These are phyloP conservation scores for Colletotrichum sp. DNA, from an alignment of 2,329 filamentous ascomycete species.

Conservation along the genomic window DNA sequence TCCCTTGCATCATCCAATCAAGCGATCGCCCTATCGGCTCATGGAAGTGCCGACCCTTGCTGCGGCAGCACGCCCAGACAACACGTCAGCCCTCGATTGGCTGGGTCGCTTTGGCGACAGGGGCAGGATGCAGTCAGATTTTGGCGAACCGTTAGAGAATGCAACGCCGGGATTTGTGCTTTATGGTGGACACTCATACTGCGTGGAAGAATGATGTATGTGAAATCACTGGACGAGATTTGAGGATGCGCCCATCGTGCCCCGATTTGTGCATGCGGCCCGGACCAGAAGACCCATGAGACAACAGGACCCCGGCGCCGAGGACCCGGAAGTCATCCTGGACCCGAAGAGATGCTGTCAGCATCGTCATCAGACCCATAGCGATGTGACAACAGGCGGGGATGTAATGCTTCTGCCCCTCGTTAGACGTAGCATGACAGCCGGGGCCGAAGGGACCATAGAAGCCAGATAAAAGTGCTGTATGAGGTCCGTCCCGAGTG, in stretches of 20 bases:
- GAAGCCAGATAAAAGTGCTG: not conserved
- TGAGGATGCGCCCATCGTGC: not conserved
- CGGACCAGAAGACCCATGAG: not conserved
- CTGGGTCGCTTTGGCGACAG: not conserved
- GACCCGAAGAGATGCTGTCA: not conserved
- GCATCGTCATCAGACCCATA: not conserved
- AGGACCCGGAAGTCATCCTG: not conserved
- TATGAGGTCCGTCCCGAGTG: not conserved
- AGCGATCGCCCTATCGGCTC: not conserved
- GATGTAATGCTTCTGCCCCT: not conserved
- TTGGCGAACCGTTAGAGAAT: not conserved
- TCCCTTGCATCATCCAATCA: not conserved
- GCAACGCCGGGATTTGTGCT: not conserved
- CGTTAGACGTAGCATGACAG: not conserved
- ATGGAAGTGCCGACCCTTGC: not conserved
- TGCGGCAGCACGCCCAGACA: not conserved
- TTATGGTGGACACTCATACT: not conserved
- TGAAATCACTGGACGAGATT: not conserved
- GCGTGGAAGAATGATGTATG: not conserved
- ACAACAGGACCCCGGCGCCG: not conserved
- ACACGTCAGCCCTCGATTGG: not conserved
- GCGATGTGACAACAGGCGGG: not conserved
- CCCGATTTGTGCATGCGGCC: not conserved
- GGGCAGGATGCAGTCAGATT: not conserved
- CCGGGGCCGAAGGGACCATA: not conserved